Percentiles rank a stretch among this genome's conserved stretches.
Evolutionary conservation across 345 rosid species (phyloP).

Genomic region (Eutrema heterophyllum): DNA sequence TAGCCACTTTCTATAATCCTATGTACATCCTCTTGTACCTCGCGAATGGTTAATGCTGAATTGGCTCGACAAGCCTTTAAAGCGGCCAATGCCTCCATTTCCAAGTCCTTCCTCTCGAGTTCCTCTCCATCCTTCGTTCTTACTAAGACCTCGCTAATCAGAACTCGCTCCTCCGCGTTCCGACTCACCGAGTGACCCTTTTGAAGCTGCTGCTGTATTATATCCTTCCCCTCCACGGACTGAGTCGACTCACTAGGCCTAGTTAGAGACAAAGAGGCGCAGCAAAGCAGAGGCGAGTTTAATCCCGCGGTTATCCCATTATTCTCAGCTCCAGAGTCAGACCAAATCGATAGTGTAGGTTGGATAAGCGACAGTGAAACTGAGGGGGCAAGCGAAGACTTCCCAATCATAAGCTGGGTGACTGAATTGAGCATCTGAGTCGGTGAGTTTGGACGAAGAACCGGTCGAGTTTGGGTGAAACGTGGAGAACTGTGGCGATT

Average conservation of each 20-base stretch:
- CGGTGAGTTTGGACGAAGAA: constrained; percentile 18
- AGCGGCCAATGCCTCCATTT: constrained; percentile 75
- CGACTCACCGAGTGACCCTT: constrained; percentile 48
- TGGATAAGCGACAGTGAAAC: constrained; percentile 45
- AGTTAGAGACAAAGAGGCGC: constrained; percentile 46
- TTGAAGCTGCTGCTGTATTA: constrained; percentile 26
- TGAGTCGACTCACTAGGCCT: constrained; percentile 36
- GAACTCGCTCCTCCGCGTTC: constrained; percentile 75
- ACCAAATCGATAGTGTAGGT: neutral
- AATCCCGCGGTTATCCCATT: neutral
- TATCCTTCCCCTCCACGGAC: constrained; percentile 29
- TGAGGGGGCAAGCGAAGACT: constrained; percentile 39
- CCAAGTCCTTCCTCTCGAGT: constrained; percentile 88
- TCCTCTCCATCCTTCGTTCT: constrained; percentile 94
- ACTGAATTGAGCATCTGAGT: constrained; percentile 30
- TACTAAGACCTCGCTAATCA: constrained; percentile 86
- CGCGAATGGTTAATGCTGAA: constrained; percentile 77
- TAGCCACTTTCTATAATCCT: constrained; percentile 85
- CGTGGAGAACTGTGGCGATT: neutral
- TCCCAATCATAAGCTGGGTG: constrained; percentile 21
- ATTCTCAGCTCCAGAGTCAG: neutral
- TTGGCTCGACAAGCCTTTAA: constrained; percentile 79
- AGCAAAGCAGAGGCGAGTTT: constrained; percentile 42
- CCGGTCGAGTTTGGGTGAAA: neutral
- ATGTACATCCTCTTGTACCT: constrained; percentile 94